These are phyloP conservation scores for Rosellinia necatrix DNA, from an alignment of 2,329 filamentous ascomycete genomes.

Conservation along the genomic window DNA sequence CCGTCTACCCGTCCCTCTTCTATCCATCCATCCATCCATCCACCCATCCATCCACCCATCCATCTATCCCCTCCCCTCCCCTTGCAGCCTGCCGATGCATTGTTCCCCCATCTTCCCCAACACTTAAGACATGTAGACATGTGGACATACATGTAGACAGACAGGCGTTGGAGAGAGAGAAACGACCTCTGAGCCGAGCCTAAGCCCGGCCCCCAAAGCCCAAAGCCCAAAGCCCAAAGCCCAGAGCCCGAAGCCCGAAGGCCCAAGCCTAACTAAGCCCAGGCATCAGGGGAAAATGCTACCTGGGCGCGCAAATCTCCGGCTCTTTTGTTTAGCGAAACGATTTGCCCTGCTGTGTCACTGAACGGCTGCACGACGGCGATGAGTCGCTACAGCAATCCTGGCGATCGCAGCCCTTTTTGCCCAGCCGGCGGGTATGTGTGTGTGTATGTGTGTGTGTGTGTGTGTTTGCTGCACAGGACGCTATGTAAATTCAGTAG, in stretches of 20 bases:
- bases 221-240: too few species aligned
- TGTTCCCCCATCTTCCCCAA: slow-evolving; percentile 4
- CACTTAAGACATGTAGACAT: slow-evolving; percentile 12
- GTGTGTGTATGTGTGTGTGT: too few species aligned
- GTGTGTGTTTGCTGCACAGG: too few species aligned
- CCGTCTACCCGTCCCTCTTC: slow-evolving; percentile 10
- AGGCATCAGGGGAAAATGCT: slow-evolving; percentile 1
- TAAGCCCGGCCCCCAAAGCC: too few species aligned
- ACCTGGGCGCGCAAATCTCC: neutral
- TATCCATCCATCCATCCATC: slow-evolving; percentile 8
- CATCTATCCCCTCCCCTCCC: slow-evolving; percentile 7
- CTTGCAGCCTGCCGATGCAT: slow-evolving; percentile 17
- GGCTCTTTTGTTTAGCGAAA: slow-evolving; percentile 13
- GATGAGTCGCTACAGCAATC: slow-evolving; percentile 12
- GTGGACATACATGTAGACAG: neutral
- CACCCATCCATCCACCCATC: slow-evolving; percentile 9
- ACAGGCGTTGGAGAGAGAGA: neutral
- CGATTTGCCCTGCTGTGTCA: slow-evolving; percentile 20
- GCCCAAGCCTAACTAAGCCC: too few species aligned
- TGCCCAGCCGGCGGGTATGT: too few species aligned
- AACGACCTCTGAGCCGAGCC: slow-evolving; percentile 1
- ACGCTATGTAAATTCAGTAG: slow-evolving; percentile 31
- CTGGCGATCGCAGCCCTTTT: slow-evolving; percentile 33
- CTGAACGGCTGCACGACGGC: slow-evolving; percentile 25
- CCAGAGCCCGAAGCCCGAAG: too few species aligned